Percentiles rank a stretch among this genome's conserved stretches.
phyloP scores from a whole-genome alignment of 371 early-diverging fungal species.

The Apophysomyces ossiformis region DNA sequence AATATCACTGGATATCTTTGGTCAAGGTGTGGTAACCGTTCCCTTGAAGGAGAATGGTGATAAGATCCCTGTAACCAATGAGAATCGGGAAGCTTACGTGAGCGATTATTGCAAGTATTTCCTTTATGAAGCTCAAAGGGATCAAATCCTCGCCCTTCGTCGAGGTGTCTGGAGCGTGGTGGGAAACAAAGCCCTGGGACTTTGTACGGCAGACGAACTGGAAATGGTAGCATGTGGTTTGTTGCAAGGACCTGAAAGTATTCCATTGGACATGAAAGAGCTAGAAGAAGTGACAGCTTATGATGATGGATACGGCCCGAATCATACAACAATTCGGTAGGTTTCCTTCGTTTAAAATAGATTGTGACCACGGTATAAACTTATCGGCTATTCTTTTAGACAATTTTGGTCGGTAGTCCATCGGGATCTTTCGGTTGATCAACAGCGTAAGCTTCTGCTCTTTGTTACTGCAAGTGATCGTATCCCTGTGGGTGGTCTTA shows the following conservation, averaged over 20 bases:
- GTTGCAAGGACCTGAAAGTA: conserved; percentile 41
- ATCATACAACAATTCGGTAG: conserved; percentile 59
- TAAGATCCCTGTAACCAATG: conserved; percentile 76
- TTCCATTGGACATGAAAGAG: conserved; percentile 71
- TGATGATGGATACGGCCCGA: conserved; percentile 75
- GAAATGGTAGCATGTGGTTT: conserved; percentile 59
- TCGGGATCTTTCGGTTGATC: conserved; percentile 64
- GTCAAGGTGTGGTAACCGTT: conserved; percentile 64
- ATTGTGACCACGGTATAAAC: not conserved
- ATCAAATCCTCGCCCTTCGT: conserved; percentile 71
- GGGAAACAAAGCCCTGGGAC: conserved; percentile 57
- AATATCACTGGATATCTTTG: conserved; percentile 76
- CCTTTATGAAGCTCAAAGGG: conserved; percentile 62
- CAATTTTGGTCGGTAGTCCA: conserved; percentile 93
- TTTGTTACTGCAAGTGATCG: conserved; percentile 98
- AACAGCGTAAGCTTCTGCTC: conserved; percentile 81
- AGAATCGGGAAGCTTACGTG: conserved; percentile 78
- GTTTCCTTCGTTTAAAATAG: not conserved
- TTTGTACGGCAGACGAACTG: conserved; percentile 51
- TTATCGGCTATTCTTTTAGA: conserved; percentile 17
- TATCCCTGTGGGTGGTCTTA: conserved; percentile 88
- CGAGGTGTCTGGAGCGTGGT: conserved; percentile 76
- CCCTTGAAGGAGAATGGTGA: conserved; percentile 76
- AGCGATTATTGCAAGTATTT: conserved; percentile 73
- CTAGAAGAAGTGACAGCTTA: conserved; percentile 81